These are phyloP conservation scores for Musa acuminata DNA, from an alignment of 176 grass and related monocot genomes.

Conservation along the genomic window DNA sequence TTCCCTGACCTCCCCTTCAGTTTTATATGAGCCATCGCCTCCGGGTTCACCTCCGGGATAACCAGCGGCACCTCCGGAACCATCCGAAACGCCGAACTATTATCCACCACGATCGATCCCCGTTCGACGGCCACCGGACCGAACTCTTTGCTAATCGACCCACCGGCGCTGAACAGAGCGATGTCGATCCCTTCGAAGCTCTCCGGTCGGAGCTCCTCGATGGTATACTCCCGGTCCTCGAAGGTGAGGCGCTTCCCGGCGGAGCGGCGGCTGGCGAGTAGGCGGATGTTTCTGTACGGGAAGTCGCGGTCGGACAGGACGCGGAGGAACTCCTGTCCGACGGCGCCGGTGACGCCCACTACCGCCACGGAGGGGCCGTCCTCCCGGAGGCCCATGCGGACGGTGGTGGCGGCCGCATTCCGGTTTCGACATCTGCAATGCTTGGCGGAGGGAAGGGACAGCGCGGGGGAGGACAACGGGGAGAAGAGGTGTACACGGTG, in stretches of 20 bases:
- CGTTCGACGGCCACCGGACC: slow-evolving; percentile 56
- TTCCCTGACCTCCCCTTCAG: slow-evolving; percentile 52
- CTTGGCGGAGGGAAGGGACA: not conserved
- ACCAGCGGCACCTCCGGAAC: slow-evolving; percentile 76
- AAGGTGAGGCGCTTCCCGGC: slow-evolving; percentile 63
- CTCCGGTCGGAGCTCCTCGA: slow-evolving; percentile 66
- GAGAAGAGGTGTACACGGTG: slow-evolving; percentile 29
- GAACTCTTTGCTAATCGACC: slow-evolving; percentile 44
- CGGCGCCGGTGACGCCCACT: slow-evolving; percentile 86
- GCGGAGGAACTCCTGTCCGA: slow-evolving; percentile 85
- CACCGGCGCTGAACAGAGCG: slow-evolving; percentile 86
- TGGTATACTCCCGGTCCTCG: slow-evolving; percentile 54
- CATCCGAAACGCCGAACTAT: slow-evolving; percentile 93
- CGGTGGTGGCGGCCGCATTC: slow-evolving; percentile 22
- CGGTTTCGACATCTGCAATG: not conserved
- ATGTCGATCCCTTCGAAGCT: slow-evolving; percentile 81
- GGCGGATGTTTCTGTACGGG: slow-evolving; percentile 62
- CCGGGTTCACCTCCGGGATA: slow-evolving; percentile 89
- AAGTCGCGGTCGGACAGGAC: slow-evolving; percentile 73
- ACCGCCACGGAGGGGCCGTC: slow-evolving; percentile 73
- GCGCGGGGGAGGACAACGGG: slow-evolving; percentile 3
- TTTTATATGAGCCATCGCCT: slow-evolving; percentile 59
- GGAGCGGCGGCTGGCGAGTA: slow-evolving; percentile 77
- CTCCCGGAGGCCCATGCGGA: slow-evolving; percentile 72
- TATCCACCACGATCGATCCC: slow-evolving; percentile 81